Evolutionary conservation across 73 alveolate species (phyloP).

Genomic region (Diophrys sp.): DNA sequence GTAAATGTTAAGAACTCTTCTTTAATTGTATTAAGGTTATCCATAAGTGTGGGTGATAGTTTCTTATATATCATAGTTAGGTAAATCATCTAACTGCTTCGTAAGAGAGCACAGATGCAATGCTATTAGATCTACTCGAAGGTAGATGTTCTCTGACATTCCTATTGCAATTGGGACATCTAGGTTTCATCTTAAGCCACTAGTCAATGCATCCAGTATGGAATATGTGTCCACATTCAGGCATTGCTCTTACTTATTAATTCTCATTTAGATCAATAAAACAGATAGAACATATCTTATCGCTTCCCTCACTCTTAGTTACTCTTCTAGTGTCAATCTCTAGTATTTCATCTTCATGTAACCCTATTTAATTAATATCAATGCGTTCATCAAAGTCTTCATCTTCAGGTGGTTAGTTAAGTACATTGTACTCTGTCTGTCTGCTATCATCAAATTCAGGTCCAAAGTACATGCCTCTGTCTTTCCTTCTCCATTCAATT

Average conservation of each 20-base stretch:
- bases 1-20: too few species aligned
- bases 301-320: background rate
- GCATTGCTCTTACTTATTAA: conserved; percentile 7
- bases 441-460: background rate
- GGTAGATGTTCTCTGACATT: too few species aligned
- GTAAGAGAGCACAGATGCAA: too few species aligned
- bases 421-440: background rate
- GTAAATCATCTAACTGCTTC: too few species aligned
- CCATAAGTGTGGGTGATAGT: too few species aligned
- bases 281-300: background rate
- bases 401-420: background rate
- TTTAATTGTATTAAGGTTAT: too few species aligned
- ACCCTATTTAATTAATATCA: background rate
- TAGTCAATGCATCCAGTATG: conserved; percentile 12
- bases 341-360: background rate
- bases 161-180: too few species aligned
- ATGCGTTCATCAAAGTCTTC: background rate
- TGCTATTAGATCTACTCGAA: too few species aligned
- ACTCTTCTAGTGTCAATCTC: background rate
- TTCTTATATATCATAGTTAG: too few species aligned
- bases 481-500: background rate
- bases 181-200: too few species aligned
- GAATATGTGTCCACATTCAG: conserved; percentile 16
- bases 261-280: background rate
- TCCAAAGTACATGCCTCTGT: background rate